These are phyloP conservation scores for Dendrostoma leiphaemia DNA, from an alignment of 2,329 filamentous ascomycete genomes.

Conservation along the genomic window DNA sequence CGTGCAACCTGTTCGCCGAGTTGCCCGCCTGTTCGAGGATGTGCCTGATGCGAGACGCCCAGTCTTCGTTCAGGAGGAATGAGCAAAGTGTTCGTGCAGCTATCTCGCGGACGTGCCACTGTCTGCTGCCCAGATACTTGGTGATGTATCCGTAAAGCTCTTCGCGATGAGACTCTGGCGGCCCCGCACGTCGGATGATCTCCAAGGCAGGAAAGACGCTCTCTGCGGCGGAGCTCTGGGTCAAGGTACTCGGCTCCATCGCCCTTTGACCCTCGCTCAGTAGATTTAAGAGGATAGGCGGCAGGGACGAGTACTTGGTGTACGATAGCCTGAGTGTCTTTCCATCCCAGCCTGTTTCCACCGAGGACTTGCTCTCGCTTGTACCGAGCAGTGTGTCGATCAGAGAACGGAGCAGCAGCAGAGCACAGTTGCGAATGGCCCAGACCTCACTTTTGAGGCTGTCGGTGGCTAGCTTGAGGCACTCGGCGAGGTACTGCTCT, in stretches of 20 bases:
- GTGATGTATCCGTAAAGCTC: conserved; percentile 58
- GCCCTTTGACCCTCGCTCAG: conserved; percentile 52
- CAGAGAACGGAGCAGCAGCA: conserved; percentile 84
- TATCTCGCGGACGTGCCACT: conserved; percentile 82
- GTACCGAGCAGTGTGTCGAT: conserved; percentile 78
- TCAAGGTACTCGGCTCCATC: conserved; percentile 32
- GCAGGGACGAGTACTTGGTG: conserved; percentile 64
- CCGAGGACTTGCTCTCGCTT: conserved; percentile 64
- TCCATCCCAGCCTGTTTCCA: conserved; percentile 63
- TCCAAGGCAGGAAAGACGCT: conserved; percentile 82
- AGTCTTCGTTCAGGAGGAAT: conserved; percentile 52
- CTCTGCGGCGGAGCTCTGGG: conserved; percentile 49
- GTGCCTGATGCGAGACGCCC: conserved; percentile 40
- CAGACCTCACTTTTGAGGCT: conserved; percentile 83
- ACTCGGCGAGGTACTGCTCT: conserved; percentile 70
- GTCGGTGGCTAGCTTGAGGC: conserved; percentile 75
- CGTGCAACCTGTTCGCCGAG: conserved; percentile 56
- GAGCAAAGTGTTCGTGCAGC: conserved; percentile 71
- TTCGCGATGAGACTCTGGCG: conserved; percentile 55
- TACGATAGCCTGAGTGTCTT: conserved; percentile 66
- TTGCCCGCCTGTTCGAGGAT: conserved; percentile 33
- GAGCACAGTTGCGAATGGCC: conserved; percentile 90
- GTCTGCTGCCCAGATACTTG: conserved; percentile 62
- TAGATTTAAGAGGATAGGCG: conserved; percentile 61
- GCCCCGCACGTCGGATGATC: conserved; percentile 69